phyloP scores from a whole-genome alignment of 2,329 filamentous ascomycete genomes.

The Paraconiothyrium sp. region DNA sequence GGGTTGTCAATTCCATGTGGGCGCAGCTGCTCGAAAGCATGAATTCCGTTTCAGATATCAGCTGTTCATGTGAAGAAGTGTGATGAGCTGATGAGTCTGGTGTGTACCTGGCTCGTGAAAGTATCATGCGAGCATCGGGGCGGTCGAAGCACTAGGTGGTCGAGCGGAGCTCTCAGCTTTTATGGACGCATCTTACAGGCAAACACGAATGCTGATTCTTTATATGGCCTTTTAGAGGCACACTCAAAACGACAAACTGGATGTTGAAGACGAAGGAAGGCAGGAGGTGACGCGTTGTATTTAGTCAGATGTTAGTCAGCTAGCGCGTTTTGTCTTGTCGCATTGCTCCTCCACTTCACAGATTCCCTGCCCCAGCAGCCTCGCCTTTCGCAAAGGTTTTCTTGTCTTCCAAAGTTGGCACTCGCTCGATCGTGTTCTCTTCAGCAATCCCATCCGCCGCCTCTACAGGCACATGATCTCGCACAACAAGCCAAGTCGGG shows the following conservation, averaged over 20 bases:
- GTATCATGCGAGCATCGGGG: neutral
- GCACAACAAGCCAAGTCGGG: slow-evolving; percentile 44
- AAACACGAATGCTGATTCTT: neutral
- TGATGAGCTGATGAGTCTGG: neutral
- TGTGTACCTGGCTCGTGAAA: neutral
- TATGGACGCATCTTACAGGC: neutral
- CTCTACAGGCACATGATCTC: slow-evolving; percentile 40
- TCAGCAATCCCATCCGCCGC: slow-evolving; percentile 19
- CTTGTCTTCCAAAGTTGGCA: slow-evolving; percentile 22
- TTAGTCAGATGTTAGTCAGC: neutral
- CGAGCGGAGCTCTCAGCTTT: too few species aligned
- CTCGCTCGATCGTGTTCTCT: slow-evolving; percentile 13
- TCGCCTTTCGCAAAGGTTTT: slow-evolving; percentile 24
- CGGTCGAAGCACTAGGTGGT: neutral
- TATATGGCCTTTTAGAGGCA: neutral
- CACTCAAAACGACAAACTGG: neutral
- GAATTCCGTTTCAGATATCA: neutral
- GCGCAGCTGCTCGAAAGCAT: neutral
- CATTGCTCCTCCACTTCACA: slow-evolving; percentile 12
- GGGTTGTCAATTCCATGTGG: neutral
- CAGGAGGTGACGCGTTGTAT: neutral
- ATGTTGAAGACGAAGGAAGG: neutral
- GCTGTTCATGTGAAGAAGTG: neutral
- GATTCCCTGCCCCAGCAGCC: slow-evolving; percentile 21
- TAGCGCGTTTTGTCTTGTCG: neutral